A percentile compares a stretch with the other conserved stretches of the same genome.
phyloP scores from a whole-genome alignment of 192 early-diverging fungal species.

The Paraglomus brasilianum region DNA sequence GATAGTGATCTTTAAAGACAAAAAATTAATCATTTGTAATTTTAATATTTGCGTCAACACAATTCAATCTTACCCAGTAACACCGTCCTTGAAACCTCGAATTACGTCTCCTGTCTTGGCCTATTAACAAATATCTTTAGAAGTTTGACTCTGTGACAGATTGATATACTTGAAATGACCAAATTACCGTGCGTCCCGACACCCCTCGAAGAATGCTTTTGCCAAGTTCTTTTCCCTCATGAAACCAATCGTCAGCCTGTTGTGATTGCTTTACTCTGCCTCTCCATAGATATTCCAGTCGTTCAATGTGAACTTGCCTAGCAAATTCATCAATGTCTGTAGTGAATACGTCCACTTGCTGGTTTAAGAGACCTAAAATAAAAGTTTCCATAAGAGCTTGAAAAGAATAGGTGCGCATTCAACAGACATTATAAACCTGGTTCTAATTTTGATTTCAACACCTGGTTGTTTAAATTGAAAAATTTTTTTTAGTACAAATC shows the following conservation, averaged over 20 bases:
- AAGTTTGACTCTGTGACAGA: too few relatives aligned
- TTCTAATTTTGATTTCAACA: too few relatives aligned
- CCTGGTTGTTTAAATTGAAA: too few relatives aligned
- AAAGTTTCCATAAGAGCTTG: too few relatives aligned
- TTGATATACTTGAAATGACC: neutral
- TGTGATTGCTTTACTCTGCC: constrained; percentile 13
- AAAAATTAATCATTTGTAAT: neutral
- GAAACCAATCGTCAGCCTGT: constrained; percentile 17
- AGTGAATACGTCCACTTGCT: constrained; percentile 14
- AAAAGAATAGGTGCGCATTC: neutral
- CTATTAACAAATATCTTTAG: neutral
- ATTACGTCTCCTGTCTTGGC: constrained; percentile 27
- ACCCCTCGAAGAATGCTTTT: constrained; percentile 39
- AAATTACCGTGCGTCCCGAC: constrained; percentile 17
- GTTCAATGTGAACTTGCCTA: constrained; percentile 37
- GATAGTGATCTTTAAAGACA: constrained; percentile 14
- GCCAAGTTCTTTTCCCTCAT: constrained; percentile 26
- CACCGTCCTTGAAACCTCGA: constrained; percentile 12
- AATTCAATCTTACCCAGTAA: constrained; percentile 18
- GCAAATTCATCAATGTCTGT: constrained; percentile 40
- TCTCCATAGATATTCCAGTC: constrained; percentile 39
- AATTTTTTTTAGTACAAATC: too few relatives aligned
- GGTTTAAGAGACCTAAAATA: neutral
- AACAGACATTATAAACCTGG: neutral
- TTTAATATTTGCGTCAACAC: neutral